A percentile compares a stretch with the other conserved stretches of the same genome.
phyloP scores from a whole-genome alignment of 2,329 filamentous ascomycete genomes.

The Apiospora arundinis region DNA sequence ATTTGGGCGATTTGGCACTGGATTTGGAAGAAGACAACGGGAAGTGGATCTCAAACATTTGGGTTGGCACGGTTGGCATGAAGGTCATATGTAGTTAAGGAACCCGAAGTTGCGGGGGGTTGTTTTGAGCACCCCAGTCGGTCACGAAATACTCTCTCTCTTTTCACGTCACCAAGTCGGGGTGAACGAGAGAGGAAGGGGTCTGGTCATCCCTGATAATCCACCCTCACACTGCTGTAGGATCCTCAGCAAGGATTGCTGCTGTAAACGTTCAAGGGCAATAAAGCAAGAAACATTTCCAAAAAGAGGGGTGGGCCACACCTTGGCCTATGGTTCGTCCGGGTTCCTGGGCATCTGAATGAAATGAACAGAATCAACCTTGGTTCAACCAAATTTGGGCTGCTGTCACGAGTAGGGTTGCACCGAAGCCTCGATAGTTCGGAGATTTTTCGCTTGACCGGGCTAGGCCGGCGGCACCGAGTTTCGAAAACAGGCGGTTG shows the following conservation, averaged over 20 bases:
- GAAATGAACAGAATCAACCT: slow-evolving; percentile 8
- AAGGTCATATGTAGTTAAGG: slow-evolving; percentile 6
- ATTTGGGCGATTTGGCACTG: neutral
- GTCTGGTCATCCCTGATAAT: neutral
- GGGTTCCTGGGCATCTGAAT: slow-evolving; percentile 19
- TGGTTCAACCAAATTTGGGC: slow-evolving; percentile 1
- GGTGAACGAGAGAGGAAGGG: slow-evolving; percentile 16
- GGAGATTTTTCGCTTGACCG: slow-evolving; percentile 22
- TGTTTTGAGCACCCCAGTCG: neutral
- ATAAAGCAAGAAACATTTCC: slow-evolving; percentile 12
- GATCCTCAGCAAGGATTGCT: slow-evolving; percentile 19
- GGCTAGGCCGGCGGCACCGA: slow-evolving; percentile 18
- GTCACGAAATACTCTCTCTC: slow-evolving; percentile 7
- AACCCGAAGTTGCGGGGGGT: neutral
- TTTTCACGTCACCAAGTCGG: neutral
- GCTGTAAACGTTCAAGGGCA: slow-evolving; percentile 10
- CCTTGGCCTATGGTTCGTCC: slow-evolving; percentile 20
- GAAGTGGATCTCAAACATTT: slow-evolving; percentile 6
- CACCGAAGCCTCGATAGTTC: slow-evolving; percentile 18
- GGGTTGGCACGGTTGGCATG: slow-evolving; percentile 10
- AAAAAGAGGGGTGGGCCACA: slow-evolving; percentile 15
- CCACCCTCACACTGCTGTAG: slow-evolving; percentile 12
- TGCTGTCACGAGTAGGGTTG: slow-evolving; percentile 18
- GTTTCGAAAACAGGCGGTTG: slow-evolving; percentile 14
- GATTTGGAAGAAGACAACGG: neutral